A percentile compares a stretch with the other conserved stretches of the same genome.
These are phyloP conservation scores for Trametes versicolor DNA, from an alignment of 1,284 basidiomycete genomes.

Conservation along the genomic window DNA sequence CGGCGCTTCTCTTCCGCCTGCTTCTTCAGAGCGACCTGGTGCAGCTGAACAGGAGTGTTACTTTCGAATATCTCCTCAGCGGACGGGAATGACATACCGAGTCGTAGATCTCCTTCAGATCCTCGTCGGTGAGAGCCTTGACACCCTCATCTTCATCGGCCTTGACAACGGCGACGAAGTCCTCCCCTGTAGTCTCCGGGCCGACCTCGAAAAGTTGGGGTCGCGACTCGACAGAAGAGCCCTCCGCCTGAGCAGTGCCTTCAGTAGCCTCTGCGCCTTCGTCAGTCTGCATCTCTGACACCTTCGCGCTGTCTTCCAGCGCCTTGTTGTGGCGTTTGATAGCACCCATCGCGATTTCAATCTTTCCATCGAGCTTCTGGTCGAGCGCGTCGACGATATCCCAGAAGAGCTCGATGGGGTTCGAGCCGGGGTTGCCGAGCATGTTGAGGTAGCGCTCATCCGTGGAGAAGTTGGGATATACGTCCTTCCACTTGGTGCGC, in stretches of 20 bases:
- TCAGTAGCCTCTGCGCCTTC: slow-evolving; percentile 48
- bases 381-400: slow-evolving; percentile 90
- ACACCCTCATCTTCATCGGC: slow-evolving; percentile 58
- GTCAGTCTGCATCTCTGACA: slow-evolving; percentile 34
- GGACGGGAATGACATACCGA: slow-evolving; percentile 60
- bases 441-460: slow-evolving; percentile 88
- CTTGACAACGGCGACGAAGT: slow-evolving; percentile 69
- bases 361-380: slow-evolving; percentile 84
- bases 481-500: slow-evolving; percentile 90
- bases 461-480: slow-evolving; percentile 80
- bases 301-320: neutral
- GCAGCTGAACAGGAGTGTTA: slow-evolving; percentile 60
- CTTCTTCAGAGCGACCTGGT: slow-evolving; percentile 73
- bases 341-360: slow-evolving; percentile 68
- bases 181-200: slow-evolving; percentile 67
- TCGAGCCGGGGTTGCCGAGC: slow-evolving; percentile 92
- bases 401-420: slow-evolving; percentile 96
- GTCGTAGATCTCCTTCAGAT: slow-evolving; percentile 69
- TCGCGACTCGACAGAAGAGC: neutral
- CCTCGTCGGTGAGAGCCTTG: slow-evolving; percentile 59
- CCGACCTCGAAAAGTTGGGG: slow-evolving; percentile 57
- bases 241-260: slow-evolving; percentile 31
- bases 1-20: slow-evolving; percentile 84
- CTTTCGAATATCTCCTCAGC: slow-evolving; percentile 7
- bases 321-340: slow-evolving; percentile 59